Base-by-base conservation (phyloP, 2,329 filamentous ascomycete genomes). In the Paradendryphiella salina region DNA sequence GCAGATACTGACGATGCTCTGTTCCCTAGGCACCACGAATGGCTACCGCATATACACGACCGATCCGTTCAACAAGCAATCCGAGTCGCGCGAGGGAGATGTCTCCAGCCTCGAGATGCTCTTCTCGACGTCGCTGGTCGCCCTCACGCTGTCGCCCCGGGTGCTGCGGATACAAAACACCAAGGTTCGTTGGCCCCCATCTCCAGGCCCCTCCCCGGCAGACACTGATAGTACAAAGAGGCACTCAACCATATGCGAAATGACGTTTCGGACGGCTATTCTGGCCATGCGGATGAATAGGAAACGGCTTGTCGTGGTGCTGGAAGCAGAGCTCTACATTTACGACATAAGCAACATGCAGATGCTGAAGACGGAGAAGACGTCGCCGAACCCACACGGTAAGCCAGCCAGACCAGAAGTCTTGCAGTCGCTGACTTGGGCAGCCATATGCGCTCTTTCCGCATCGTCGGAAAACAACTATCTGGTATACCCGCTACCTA, bases 291-390 rank as follows among this genome's bases (percentile, higher is more conserved):
- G 92, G 59, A 80, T 99, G 66, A 99, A 99, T 74, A 84, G 94
- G 61, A 97, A 96, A 74, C 86, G 94, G 31, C 82, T 99, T 20
- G 90, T 94, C 10, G 92, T 99, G 26, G 87, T 97, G 11, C 82
- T 97, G 49, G 94, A 99, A 72, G 91, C 96, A 65, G 89, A 96
- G 71, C 96, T 97, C 56, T 99, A 97, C 75, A 82, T 99, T 40
- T 99, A 99, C 77, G 94, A 99, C 73, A 97, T 99, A 60, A 91
- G 92, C 75, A 97, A 96, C 71, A 97, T 99, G 93, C 93, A 89
- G 66, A 84, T 97, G 51, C 80, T 97, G 33, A 88, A 91, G 73
- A 96, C 90, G 5, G 96, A 97, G 59, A 85, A 91, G 52, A 97
- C 93, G 5, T 96, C 93, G 3, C 90, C 94, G 5, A 99, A 99